Evolutionary conservation across 2,329 filamentous ascomycete species (phyloP).

Genomic region (Pseudogymnoascus sp.): DNA sequence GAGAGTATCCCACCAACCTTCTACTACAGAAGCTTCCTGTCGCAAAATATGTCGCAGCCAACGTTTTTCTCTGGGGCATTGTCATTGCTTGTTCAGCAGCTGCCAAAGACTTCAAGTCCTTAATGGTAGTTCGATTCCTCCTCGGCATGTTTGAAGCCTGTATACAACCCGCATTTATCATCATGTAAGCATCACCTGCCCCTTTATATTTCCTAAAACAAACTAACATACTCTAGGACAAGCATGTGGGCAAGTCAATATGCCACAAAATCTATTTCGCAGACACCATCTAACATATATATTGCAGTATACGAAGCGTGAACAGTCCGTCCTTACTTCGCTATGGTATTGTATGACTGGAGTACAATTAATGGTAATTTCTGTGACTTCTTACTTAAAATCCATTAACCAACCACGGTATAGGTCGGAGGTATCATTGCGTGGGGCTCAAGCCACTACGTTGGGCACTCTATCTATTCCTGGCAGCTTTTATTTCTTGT

Average conservation of each 20-base stretch:
- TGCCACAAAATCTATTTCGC: neutral
- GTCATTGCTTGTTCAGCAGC: slow-evolving; percentile 15
- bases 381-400: neutral
- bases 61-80: slow-evolving; percentile 11
- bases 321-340: slow-evolving; percentile 19
- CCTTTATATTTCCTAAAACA: neutral
- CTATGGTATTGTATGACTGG: slow-evolving; percentile 30
- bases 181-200: slow-evolving; percentile 15
- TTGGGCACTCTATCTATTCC: slow-evolving; percentile 24
- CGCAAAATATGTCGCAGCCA: slow-evolving; percentile 26
- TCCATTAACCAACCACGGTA: neutral
- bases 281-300: neutral
- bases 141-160: slow-evolving; percentile 21
- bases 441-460: slow-evolving; percentile 29
- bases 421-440: slow-evolving; percentile 32
- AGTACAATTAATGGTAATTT: slow-evolving; percentile 28
- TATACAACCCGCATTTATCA: slow-evolving; percentile 28
- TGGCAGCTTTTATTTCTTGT: slow-evolving; percentile 38
- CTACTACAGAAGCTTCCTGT: slow-evolving; percentile 30
- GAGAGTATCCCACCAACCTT: slow-evolving; percentile 32
- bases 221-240: slow-evolving; percentile 13
- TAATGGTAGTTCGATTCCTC: slow-evolving; percentile 22
- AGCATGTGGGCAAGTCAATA: slow-evolving; percentile 17
- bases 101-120: slow-evolving; percentile 14
- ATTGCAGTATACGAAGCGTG: slow-evolving; percentile 19